These are phyloP conservation scores for Fusarium tupiense DNA, from an alignment of 2,329 filamentous ascomycete species.

Conservation along the genomic window DNA sequence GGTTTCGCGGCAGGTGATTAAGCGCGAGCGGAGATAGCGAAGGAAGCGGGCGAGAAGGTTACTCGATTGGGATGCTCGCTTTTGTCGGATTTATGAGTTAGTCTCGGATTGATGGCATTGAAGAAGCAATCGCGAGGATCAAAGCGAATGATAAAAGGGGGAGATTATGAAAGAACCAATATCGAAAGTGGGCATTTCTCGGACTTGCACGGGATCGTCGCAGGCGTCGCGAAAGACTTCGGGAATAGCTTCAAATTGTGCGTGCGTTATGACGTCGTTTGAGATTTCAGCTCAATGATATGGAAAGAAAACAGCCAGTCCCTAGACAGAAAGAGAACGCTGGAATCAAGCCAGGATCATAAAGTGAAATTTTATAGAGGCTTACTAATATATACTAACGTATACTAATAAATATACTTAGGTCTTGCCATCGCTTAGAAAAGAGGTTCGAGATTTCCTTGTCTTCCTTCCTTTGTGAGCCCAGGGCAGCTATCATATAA, in stretches of 20 bases:
- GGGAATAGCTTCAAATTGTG: background rate
- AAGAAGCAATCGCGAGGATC: background rate
- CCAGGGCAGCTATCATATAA: too few relatives aligned
- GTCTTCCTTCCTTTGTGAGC: too few relatives aligned
- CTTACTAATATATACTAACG: rapidly evolving
- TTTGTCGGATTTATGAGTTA: background rate
- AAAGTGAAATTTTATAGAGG: too few relatives aligned
- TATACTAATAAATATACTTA: too few relatives aligned
- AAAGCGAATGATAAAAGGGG: too few relatives aligned
- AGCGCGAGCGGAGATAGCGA: background rate
- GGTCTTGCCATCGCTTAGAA: too few relatives aligned
- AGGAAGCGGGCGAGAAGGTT: background rate
- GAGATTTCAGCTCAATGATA: background rate
- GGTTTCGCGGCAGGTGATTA: background rate
- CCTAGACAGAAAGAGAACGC: rapidly evolving
- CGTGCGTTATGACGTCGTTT: background rate
- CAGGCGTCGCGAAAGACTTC: rapidly evolving
- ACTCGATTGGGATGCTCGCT: background rate
- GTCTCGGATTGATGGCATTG: background rate
- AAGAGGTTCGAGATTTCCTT: too few relatives aligned
- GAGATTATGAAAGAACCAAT: background rate
- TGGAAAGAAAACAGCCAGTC: background rate
- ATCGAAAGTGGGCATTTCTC: background rate
- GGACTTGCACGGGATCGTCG: background rate
- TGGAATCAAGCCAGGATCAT: rapidly evolving